These are phyloP conservation scores for Salmacisia buchloeana DNA, from an alignment of 1,284 basidiomycete species.

Conservation along the genomic window DNA sequence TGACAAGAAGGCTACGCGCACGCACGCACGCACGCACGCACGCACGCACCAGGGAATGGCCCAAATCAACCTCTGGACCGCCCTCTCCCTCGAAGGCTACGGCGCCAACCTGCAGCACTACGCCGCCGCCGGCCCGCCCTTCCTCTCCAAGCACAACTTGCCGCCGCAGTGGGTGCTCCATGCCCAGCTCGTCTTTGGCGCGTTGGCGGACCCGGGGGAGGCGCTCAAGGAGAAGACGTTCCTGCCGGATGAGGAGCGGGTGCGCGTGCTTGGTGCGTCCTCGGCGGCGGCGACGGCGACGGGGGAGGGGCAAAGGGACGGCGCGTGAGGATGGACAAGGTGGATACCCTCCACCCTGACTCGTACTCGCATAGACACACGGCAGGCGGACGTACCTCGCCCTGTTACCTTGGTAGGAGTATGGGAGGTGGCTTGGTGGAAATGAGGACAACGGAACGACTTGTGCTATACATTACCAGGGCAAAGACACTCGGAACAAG, in stretches of 20 bases:
- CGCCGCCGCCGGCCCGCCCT: slow-evolving; percentile 23
- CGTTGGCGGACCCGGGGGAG: slow-evolving; percentile 41
- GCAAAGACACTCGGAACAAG: too few relatives aligned
- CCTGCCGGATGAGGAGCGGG: slow-evolving; percentile 51
- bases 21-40: not conserved
- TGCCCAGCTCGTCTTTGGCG: slow-evolving; percentile 55
- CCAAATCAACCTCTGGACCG: slow-evolving; percentile 54
- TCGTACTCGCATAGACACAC: too few relatives aligned
- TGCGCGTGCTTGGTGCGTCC: slow-evolving; percentile 44
- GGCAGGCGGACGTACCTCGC: too few relatives aligned
- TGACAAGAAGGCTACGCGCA: not conserved
- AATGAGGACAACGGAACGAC: too few relatives aligned
- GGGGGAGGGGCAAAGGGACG: too few relatives aligned
- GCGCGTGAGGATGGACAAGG: too few relatives aligned
- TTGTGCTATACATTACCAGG: too few relatives aligned
- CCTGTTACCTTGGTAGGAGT: too few relatives aligned
- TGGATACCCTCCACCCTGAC: too few relatives aligned
- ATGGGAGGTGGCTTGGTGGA: too few relatives aligned
- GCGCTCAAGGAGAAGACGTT: slow-evolving; percentile 51
- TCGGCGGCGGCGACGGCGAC: too few relatives aligned
- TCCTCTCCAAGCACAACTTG: slow-evolving; percentile 38
- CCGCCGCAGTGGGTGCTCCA: slow-evolving; percentile 52
- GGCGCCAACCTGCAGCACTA: slow-evolving; percentile 54
- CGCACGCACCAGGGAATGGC: slow-evolving; percentile 44
- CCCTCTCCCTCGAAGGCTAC: slow-evolving; percentile 53